These are phyloP conservation scores for Alternaria alternata DNA, from an alignment of 2,329 filamentous ascomycete species.

Conservation along the genomic window DNA sequence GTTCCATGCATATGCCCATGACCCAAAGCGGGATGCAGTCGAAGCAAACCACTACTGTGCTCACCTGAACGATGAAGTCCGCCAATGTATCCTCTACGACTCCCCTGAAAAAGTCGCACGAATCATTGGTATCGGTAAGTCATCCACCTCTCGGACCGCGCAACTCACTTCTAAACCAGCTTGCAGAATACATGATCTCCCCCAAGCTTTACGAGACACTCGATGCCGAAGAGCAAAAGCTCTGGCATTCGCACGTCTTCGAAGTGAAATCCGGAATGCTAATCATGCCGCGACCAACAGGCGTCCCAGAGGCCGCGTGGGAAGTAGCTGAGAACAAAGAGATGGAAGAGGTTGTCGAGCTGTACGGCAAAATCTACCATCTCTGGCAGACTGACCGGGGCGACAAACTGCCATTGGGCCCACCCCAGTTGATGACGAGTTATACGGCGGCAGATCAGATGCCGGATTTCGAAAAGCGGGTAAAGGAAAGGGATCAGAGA, in stretches of 20 bases:
- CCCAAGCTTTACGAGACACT: slow-evolving; percentile 72
- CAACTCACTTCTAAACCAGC: not conserved
- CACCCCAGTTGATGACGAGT: slow-evolving; percentile 71
- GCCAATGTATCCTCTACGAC: slow-evolving; percentile 89
- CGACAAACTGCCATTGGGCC: slow-evolving; percentile 68
- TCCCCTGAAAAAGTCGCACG: slow-evolving; percentile 70
- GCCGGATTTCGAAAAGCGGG: slow-evolving; percentile 52
- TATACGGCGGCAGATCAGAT: slow-evolving; percentile 62
- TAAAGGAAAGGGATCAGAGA: slow-evolving; percentile 62
- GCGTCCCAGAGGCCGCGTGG: slow-evolving; percentile 70
- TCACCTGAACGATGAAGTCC: slow-evolving; percentile 77
- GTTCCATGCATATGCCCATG: slow-evolving; percentile 83
- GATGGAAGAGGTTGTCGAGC: slow-evolving; percentile 76
- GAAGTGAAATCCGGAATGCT: slow-evolving; percentile 82
- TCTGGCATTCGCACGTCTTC: slow-evolving; percentile 82
- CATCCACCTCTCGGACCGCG: not conserved
- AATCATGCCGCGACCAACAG: slow-evolving; percentile 71
- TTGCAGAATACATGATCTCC: slow-evolving; percentile 81
- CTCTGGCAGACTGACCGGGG: slow-evolving; percentile 85
- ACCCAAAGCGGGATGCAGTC: slow-evolving; percentile 69
- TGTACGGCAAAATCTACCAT: slow-evolving; percentile 88
- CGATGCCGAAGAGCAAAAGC: slow-evolving; percentile 69
- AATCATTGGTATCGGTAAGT: slow-evolving; percentile 72
- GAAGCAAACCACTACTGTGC: slow-evolving; percentile 88
- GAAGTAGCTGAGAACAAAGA: slow-evolving; percentile 78